These are phyloP conservation scores for Penicillium turbatum DNA, from an alignment of 495 filamentous ascomycete species.

Conservation along the genomic window DNA sequence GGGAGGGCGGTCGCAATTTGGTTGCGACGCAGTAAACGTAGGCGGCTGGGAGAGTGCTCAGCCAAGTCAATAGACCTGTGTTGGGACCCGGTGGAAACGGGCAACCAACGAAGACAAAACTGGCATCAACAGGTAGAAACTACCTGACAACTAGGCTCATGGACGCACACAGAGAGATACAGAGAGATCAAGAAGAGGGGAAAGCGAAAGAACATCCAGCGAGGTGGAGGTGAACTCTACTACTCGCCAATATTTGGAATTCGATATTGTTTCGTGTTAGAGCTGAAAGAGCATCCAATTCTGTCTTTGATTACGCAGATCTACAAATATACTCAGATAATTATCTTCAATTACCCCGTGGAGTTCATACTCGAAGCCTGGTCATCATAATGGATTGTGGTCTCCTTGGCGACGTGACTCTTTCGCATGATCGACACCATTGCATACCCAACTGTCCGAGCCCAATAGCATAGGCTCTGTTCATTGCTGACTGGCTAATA, in stretches of 20 bases:
- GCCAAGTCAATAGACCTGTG: conserved; percentile 1
- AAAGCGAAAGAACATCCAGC: neutral
- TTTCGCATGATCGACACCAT: conserved; percentile 21
- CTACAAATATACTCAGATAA: neutral
- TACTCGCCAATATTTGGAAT: neutral
- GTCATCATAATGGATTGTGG: conserved; percentile 13
- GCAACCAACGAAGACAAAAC: neutral
- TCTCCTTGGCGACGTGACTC: conserved; percentile 22
- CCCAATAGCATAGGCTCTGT: conserved; percentile 6
- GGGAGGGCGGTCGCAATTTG: conserved; percentile 22
- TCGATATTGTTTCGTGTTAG: neutral
- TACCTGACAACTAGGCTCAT: neutral
- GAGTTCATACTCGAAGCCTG: neutral
- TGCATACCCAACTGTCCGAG: conserved; percentile 27
- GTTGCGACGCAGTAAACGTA: conserved; percentile 13
- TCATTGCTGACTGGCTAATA: neutral
- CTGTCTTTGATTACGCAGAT: neutral
- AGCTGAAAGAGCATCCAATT: neutral
- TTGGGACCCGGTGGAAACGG: conserved; percentile 1
- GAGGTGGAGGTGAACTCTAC: conserved; percentile 1
- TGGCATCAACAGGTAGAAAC: neutral
- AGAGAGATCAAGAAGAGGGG: conserved; percentile 6
- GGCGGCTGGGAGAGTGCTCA: conserved; percentile 6
- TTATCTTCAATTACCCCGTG: neutral
- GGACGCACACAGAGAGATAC: neutral